Evolutionary conservation across 2,329 filamentous ascomycete genomes (phyloP).

Genomic region (Sporothrix brasiliensis): DNA sequence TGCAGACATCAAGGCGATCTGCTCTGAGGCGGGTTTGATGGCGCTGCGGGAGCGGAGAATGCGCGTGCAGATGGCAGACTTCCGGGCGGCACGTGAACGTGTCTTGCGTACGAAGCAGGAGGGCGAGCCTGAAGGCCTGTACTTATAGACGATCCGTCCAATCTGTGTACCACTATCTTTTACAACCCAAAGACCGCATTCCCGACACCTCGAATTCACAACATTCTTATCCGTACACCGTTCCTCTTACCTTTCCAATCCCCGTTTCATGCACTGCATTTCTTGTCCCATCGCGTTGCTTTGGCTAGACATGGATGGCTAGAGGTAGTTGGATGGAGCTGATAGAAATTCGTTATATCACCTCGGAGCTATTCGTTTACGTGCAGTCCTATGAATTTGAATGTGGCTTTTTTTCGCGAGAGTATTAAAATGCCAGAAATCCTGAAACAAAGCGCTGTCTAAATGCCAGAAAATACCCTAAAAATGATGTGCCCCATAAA

Average conservation of each 20-base stretch:
- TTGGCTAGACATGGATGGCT: slow-evolving; percentile 1
- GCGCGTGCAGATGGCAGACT: slow-evolving; percentile 99
- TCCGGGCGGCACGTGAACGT: slow-evolving; percentile 86
- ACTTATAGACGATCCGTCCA: slow-evolving; percentile 70
- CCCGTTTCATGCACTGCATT: not conserved
- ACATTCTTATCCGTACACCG: not conserved
- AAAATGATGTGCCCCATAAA: too few species aligned
- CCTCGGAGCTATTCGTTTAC: not conserved
- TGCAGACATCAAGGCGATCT: slow-evolving; percentile 98
- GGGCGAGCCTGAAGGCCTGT: slow-evolving; percentile 96
- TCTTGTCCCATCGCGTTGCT: not conserved
- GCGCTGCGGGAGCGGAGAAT: slow-evolving; percentile 92
- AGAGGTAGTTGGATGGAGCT: slow-evolving; percentile 13
- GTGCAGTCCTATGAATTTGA: not conserved
- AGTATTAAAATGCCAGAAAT: not conserved
- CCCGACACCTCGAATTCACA: not conserved
- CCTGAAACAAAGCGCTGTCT: not conserved
- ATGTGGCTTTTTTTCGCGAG: not conserved
- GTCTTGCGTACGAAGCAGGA: slow-evolving; percentile 99
- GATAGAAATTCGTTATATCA: slow-evolving; percentile 3
- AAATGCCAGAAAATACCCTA: not conserved
- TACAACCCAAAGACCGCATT: slow-evolving; percentile 7
- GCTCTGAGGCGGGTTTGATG: slow-evolving; percentile 93
- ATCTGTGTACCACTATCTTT: slow-evolving; percentile 19
- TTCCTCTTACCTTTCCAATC: not conserved